These are phyloP conservation scores for Pseudogymnoascus sp. DNA, from an alignment of 2,329 filamentous ascomycete genomes.

Conservation along the genomic window DNA sequence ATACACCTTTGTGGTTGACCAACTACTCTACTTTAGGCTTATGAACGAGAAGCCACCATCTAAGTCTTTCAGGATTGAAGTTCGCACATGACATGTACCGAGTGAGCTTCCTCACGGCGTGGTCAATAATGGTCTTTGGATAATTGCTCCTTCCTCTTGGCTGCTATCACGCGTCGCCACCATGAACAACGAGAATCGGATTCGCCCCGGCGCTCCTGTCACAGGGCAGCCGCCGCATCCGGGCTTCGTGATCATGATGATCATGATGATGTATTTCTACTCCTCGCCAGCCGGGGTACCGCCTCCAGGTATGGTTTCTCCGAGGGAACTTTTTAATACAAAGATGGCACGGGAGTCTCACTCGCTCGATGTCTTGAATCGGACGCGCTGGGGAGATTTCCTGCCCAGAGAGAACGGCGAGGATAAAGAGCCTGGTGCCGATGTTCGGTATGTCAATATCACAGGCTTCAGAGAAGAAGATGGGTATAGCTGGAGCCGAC, in stretches of 20 bases:
- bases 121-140: constrained; percentile 6
- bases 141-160: background rate
- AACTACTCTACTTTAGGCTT: background rate
- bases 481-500: constrained; percentile 69
- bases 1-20: background rate
- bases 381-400: constrained; percentile 55
- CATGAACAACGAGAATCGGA: constrained; percentile 2
- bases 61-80: background rate
- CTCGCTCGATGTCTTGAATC: constrained; percentile 47
- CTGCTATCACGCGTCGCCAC: constrained; percentile 4
- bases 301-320: constrained; percentile 34
- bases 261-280: constrained; percentile 28
- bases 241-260: constrained; percentile 23
- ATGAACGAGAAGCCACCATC: background rate
- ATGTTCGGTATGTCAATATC: constrained; percentile 53
- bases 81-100: background rate
- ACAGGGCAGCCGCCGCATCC: constrained; percentile 6
- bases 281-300: constrained; percentile 23
- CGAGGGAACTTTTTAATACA: constrained; percentile 36
- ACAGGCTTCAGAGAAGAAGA: constrained; percentile 70
- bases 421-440: constrained; percentile 15
- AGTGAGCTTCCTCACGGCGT: background rate
- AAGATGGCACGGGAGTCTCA: constrained; percentile 46
- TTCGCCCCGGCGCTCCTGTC: background rate
- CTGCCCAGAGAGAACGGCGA: constrained; percentile 32